Conservation (phyloP, 768 basidiomycete genomes). For the Leucogyrophana mollusca region DNA sequence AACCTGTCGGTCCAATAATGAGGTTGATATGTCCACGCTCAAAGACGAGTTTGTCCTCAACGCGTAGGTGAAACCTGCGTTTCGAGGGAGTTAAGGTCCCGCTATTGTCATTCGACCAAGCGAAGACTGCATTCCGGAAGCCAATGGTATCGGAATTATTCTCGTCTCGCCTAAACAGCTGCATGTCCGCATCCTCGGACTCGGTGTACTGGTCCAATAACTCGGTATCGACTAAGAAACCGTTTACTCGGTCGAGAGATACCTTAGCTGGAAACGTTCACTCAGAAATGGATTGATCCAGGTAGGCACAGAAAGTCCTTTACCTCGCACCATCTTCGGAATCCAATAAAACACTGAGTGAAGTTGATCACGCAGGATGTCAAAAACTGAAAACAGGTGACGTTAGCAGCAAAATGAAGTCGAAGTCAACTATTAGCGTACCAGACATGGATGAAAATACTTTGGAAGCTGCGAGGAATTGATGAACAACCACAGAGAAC, state of each 20-base stretch:
- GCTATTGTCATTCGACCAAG: slow-evolving; percentile 43
- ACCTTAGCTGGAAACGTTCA: slow-evolving; percentile 46
- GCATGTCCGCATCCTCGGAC: neutral
- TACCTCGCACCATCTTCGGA: slow-evolving; percentile 22
- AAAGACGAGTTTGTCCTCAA: slow-evolving; percentile 55
- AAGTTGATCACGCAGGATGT: slow-evolving; percentile 52
- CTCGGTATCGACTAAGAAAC: slow-evolving; percentile 31
- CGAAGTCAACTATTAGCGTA: no score
- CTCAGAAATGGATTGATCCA: slow-evolving; percentile 24
- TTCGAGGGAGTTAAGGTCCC: slow-evolving; percentile 9
- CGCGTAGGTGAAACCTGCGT: slow-evolving; percentile 45
- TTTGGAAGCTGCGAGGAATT: slow-evolving; percentile 22
- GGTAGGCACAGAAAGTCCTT: slow-evolving; percentile 1
- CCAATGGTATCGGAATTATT: slow-evolving; percentile 37
- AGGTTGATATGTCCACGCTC: slow-evolving; percentile 50
- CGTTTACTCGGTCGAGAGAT: slow-evolving; percentile 55
- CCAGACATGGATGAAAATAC: slow-evolving; percentile 37
- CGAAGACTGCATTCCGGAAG: slow-evolving; percentile 51
- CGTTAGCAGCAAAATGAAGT: no score
- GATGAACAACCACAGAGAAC: slow-evolving; percentile 1
- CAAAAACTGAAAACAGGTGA: slow-evolving; percentile 42
- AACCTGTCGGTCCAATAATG: slow-evolving; percentile 56
- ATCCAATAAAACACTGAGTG: slow-evolving; percentile 29
- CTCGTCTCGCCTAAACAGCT: neutral
- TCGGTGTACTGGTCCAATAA: neutral